Conservation (phyloP, 2,329 filamentous ascomycete species). For the Microsporum ferrugineum region DNA sequence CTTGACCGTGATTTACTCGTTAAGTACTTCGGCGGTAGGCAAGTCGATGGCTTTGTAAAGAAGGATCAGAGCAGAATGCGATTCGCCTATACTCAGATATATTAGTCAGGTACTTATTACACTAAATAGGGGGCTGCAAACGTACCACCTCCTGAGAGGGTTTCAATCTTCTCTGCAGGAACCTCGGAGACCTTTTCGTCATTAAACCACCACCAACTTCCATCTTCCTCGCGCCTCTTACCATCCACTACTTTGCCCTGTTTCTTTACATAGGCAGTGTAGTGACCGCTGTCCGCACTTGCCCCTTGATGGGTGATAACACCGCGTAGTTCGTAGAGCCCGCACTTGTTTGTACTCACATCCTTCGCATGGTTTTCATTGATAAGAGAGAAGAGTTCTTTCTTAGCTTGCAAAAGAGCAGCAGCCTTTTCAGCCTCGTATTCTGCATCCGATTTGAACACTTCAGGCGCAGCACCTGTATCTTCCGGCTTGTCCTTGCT, state of each 20-base stretch:
- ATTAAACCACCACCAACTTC: slow-evolving; percentile 99
- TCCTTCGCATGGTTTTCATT: slow-evolving; percentile 63
- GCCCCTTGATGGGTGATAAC: slow-evolving; percentile 95
- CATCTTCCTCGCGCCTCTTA: slow-evolving; percentile 69
- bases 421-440: slow-evolving; percentile 75
- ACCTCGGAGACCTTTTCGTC: slow-evolving; percentile 96
- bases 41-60: slow-evolving; percentile 41
- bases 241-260: slow-evolving; percentile 51
- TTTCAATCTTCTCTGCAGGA: slow-evolving; percentile 78
- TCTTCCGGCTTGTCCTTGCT: slow-evolving; percentile 53
- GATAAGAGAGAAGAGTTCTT: slow-evolving; percentile 71
- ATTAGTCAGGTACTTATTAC: neutral
- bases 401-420: slow-evolving; percentile 67
- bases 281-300: slow-evolving; percentile 93
- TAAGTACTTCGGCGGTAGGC: slow-evolving; percentile 32
- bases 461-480: slow-evolving; percentile 60
- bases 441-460: slow-evolving; percentile 87
- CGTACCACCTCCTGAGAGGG: slow-evolving; percentile 73
- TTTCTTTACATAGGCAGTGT: slow-evolving; percentile 97
- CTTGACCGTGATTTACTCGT: slow-evolving; percentile 7
- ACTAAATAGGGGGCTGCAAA: slow-evolving; percentile 6
- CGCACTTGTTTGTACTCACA: slow-evolving; percentile 79
- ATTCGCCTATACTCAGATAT: slow-evolving; percentile 31
- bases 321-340: slow-evolving; percentile 85
- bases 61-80: slow-evolving; percentile 41